Percentiles rank a stretch among this genome's conserved stretches.
Evolutionary conservation across 2,329 filamentous ascomycete genomes (phyloP).

Genomic region (Phaeosphaeria sp.): DNA sequence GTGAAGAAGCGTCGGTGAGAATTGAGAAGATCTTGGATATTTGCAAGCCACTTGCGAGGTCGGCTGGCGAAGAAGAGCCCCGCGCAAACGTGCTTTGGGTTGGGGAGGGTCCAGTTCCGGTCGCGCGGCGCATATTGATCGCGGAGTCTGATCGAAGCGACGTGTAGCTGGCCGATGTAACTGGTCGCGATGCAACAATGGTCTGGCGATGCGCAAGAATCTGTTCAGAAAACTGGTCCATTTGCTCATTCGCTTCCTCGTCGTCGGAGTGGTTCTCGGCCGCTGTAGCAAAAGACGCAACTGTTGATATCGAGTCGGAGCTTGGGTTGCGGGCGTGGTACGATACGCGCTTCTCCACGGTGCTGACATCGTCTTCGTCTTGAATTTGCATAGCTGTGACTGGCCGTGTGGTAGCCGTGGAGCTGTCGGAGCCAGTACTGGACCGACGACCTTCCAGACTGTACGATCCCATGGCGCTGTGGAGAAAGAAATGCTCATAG

Average conservation of each 20-base stretch:
- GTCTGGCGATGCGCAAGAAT: conserved; percentile 32
- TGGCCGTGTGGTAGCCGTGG: conserved; percentile 59
- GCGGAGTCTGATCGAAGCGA: conserved; percentile 43
- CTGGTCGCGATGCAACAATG: conserved; percentile 20
- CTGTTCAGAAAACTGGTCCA: conserved; percentile 48
- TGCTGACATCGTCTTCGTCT: conserved; percentile 16
- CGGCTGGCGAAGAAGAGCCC: conserved; percentile 38
- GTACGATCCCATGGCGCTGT: conserved; percentile 86
- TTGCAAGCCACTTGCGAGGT: conserved; percentile 45
- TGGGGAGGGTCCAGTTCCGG: conserved; percentile 29
- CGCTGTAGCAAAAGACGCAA: conserved; percentile 70
- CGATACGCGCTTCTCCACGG: conserved; percentile 35
- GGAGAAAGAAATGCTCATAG: conserved; percentile 94
- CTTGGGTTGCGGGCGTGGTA: conserved; percentile 61
- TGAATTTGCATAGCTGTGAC: conserved; percentile 35
- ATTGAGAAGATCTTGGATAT: conserved; percentile 52
- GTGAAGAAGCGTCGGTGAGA: conserved; percentile 43
- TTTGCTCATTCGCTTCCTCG: conserved; percentile 50
- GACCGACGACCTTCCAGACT: conserved; percentile 63
- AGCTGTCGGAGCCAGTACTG: conserved; percentile 61
- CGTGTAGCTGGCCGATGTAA: conserved; percentile 18
- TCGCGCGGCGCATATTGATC: conserved; percentile 35
- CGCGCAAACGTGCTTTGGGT: conserved; percentile 36
- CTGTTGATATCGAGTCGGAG: conserved; percentile 66
- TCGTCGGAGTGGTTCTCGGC: conserved; percentile 57